Evolutionary conservation across 352 stramenopile genomes (phyloP).

Genomic region (Phytopythium vexans): DNA sequence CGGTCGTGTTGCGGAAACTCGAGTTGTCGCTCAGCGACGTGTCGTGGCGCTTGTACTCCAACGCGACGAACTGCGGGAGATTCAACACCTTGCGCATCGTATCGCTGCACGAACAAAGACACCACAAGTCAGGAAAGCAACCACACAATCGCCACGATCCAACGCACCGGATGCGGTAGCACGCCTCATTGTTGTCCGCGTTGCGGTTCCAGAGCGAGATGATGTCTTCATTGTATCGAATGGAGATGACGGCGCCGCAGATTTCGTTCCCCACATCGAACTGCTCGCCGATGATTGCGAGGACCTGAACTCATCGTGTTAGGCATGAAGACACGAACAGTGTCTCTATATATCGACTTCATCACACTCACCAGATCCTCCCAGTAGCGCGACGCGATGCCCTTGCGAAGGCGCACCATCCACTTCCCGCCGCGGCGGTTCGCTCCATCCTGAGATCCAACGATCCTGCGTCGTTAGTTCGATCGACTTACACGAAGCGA

Average conservation of each 20-base stretch:
- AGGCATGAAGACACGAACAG: not conserved
- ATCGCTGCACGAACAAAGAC: slow-evolving; percentile 37
- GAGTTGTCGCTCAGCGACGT: slow-evolving; percentile 80
- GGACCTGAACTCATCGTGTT: slow-evolving; percentile 31
- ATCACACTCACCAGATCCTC: slow-evolving; percentile 76
- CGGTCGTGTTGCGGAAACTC: slow-evolving; percentile 75
- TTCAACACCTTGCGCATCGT: slow-evolving; percentile 89
- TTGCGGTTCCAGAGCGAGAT: slow-evolving; percentile 95
- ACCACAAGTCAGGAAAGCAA: not conserved
- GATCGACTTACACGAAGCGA: not conserved
- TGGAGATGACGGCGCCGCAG: slow-evolving; percentile 88
- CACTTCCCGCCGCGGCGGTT: slow-evolving; percentile 92
- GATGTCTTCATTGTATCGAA: slow-evolving; percentile 92
- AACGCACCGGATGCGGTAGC: slow-evolving; percentile 72
- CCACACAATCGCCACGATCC: not conserved
- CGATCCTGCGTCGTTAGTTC: not conserved
- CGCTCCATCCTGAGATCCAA: slow-evolving; percentile 51
- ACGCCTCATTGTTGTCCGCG: slow-evolving; percentile 89
- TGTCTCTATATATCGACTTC: not conserved
- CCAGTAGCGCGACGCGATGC: slow-evolving; percentile 89
- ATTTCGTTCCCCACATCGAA: slow-evolving; percentile 94
- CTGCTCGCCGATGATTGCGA: slow-evolving; percentile 93
- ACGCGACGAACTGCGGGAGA: slow-evolving; percentile 86
- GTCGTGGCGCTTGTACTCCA: slow-evolving; percentile 93
- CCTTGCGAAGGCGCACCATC: slow-evolving; percentile 92